These are phyloP conservation scores for Leucocoprinus leucothites DNA, from an alignment of 768 basidiomycete species.

Conservation along the genomic window DNA sequence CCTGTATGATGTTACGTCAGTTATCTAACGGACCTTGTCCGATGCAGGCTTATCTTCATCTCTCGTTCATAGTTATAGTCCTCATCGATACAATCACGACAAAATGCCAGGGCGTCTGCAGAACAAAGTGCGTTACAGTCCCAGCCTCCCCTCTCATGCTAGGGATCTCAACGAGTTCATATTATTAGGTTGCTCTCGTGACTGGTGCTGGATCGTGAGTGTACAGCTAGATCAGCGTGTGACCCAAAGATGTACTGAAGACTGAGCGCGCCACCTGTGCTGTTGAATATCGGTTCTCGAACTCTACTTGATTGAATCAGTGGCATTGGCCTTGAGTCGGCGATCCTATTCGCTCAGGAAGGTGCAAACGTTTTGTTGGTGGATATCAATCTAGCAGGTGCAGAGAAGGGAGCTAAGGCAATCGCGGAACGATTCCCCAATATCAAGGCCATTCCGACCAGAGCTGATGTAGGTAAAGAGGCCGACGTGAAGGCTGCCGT, in stretches of 20 bases:
- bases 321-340: conserved; percentile 94
- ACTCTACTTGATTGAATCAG: conserved; percentile 37
- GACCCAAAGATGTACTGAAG: conserved; percentile 17
- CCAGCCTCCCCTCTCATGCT: neutral
- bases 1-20: neutral
- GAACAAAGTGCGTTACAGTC: conserved; percentile 46
- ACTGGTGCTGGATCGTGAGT: conserved; percentile 90
- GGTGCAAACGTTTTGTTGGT: conserved; percentile 88
- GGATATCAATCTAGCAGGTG: conserved; percentile 81
- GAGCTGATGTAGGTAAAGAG: conserved; percentile 89
- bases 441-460: conserved; percentile 64
- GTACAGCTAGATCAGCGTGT: neutral
- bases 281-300: neutral
- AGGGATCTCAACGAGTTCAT: neutral
- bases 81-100: conserved; percentile 3
- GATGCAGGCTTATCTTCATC: neutral
- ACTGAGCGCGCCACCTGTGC: conserved; percentile 3
- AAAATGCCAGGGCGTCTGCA: conserved; percentile 66
- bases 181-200: conserved; percentile 64
- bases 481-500: conserved; percentile 80
- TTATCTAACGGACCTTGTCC: neutral
- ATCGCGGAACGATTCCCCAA: conserved; percentile 68
- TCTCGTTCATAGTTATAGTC: conserved; percentile 10
- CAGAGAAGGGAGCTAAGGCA: conserved; percentile 59
- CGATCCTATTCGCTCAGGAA: conserved; percentile 92